phyloP scores from a whole-genome alignment of 352 stramenopile genomes.

The Phytophthora podocarpi region DNA sequence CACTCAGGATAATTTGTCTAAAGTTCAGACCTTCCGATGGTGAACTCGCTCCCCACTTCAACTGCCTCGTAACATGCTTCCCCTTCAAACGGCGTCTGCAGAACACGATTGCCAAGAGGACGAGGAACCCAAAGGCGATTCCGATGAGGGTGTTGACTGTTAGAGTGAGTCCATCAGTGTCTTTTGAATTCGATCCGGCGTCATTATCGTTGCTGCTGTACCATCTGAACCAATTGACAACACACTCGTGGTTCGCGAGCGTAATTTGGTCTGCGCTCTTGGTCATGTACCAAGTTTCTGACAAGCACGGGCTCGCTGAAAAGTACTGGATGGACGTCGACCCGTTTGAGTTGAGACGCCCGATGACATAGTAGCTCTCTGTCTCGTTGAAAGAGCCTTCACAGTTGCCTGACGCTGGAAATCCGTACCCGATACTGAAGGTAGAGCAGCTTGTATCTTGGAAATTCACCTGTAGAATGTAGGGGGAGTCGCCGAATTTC shows the following conservation, averaged over 20 bases:
- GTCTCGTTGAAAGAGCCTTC: slow-evolving; percentile 15
- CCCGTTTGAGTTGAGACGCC: slow-evolving; percentile 15
- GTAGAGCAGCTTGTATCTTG: slow-evolving; percentile 1
- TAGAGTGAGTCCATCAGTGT: slow-evolving; percentile 6
- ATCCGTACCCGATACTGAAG: not conserved
- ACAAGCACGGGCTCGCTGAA: slow-evolving; percentile 2
- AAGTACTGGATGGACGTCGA: slow-evolving; percentile 22
- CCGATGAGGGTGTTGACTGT: not conserved
- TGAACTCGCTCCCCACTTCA: not conserved
- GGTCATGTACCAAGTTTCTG: slow-evolving; percentile 1
- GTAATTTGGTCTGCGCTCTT: not conserved
- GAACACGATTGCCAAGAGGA: not conserved
- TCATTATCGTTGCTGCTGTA: slow-evolving; percentile 31
- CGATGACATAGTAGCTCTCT: slow-evolving; percentile 20
- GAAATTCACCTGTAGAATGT: slow-evolving; percentile 13
- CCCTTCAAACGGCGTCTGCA: slow-evolving; percentile 1
- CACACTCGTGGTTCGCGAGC: slow-evolving; percentile 11
- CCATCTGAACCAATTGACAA: slow-evolving; percentile 14
- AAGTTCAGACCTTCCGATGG: not conserved
- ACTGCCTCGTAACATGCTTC: not conserved
- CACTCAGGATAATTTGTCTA: not conserved
- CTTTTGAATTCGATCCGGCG: too few relatives aligned
- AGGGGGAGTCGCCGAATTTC: slow-evolving; percentile 12
- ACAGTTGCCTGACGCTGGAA: slow-evolving; percentile 8
- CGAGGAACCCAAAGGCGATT: slow-evolving; percentile 5